These are phyloP conservation scores for Hymenoscyphus fructigenus DNA, from an alignment of 2,329 filamentous ascomycete species.

Conservation along the genomic window DNA sequence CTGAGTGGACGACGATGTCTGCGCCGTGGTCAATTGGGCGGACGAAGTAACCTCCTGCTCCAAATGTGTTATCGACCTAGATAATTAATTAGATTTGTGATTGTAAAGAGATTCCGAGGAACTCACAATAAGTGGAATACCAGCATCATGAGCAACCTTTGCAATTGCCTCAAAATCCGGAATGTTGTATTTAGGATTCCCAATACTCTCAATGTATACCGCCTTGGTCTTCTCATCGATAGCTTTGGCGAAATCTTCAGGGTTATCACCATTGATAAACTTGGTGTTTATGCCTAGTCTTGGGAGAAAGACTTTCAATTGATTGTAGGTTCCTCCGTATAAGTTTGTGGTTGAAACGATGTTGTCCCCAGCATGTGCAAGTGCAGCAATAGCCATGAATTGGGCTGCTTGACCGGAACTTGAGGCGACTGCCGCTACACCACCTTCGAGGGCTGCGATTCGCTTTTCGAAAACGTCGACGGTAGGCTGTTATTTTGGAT, in stretches of 20 bases:
- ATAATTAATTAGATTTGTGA: slow-evolving; percentile 10
- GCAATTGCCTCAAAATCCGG: slow-evolving; percentile 87
- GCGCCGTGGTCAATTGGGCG: slow-evolving; percentile 87
- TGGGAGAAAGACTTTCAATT: slow-evolving; percentile 87
- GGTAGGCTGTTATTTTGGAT: slow-evolving; percentile 61
- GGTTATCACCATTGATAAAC: slow-evolving; percentile 78
- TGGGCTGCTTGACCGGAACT: slow-evolving; percentile 88
- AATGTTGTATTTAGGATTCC: slow-evolving; percentile 91
- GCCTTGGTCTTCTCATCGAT: slow-evolving; percentile 96
- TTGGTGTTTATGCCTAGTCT: slow-evolving; percentile 86
- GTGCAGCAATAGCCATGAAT: slow-evolving; percentile 81
- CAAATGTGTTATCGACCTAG: slow-evolving; percentile 91
- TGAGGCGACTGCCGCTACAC: slow-evolving; percentile 80
- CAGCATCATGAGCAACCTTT: slow-evolving; percentile 70
- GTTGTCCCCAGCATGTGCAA: slow-evolving; percentile 89
- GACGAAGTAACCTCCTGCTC: slow-evolving; percentile 85
- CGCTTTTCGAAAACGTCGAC: slow-evolving; percentile 96
- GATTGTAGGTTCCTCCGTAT: slow-evolving; percentile 96
- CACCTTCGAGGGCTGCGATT: slow-evolving; percentile 92
- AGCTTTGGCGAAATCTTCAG: slow-evolving; percentile 73
- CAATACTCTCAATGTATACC: slow-evolving; percentile 83
- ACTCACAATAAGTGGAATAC: slow-evolving; percentile 53
- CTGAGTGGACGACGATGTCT: slow-evolving; percentile 91
- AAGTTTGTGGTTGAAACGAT: slow-evolving; percentile 88
- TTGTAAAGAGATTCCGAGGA: slow-evolving; percentile 7